Evolutionary conservation across 768 basidiomycete genomes (phyloP).

Genomic region (Boletellus sp.): DNA sequence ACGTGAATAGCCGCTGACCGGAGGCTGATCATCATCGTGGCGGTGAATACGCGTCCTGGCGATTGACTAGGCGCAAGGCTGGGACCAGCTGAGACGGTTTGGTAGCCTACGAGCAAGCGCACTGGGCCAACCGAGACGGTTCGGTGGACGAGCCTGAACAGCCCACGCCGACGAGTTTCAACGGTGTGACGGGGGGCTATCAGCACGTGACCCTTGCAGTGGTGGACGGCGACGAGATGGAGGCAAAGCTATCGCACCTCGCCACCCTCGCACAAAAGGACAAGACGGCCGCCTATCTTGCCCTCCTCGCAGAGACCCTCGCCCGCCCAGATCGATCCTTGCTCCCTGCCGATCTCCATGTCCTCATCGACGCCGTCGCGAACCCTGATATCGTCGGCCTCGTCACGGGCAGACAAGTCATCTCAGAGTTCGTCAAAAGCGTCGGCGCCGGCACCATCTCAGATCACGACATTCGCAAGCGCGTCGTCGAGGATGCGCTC

Average conservation of each 20-base stretch:
- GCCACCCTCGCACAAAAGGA: constrained; percentile 74
- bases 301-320: constrained; percentile 66
- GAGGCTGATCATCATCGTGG: not conserved
- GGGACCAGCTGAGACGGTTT: too few relatives aligned
- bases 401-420: constrained; percentile 84
- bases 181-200: too few relatives aligned
- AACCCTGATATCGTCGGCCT: constrained; percentile 79
- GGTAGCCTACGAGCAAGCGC: too few relatives aligned
- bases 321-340: constrained; percentile 43
- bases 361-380: constrained; percentile 75
- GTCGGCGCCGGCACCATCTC: constrained; percentile 55
- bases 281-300: constrained; percentile 71
- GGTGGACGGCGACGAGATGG: too few relatives aligned
- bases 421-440: constrained; percentile 77
- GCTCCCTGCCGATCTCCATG: constrained; percentile 56
- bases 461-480: constrained; percentile 57
- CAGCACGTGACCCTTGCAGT: too few relatives aligned
- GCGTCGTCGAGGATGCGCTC: constrained; percentile 73
- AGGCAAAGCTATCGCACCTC: constrained; percentile 60
- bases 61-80: too few relatives aligned
- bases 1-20: too few relatives aligned
- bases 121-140: too few relatives aligned
- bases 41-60: too few relatives aligned
- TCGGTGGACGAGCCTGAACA: too few relatives aligned
- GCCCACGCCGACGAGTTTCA: too few relatives aligned